Percentiles rank a stretch among this genome's conserved stretches.
Conservation (phyloP, 2,329 filamentous ascomycete genomes). For the Leptographium wingfieldii region DNA sequence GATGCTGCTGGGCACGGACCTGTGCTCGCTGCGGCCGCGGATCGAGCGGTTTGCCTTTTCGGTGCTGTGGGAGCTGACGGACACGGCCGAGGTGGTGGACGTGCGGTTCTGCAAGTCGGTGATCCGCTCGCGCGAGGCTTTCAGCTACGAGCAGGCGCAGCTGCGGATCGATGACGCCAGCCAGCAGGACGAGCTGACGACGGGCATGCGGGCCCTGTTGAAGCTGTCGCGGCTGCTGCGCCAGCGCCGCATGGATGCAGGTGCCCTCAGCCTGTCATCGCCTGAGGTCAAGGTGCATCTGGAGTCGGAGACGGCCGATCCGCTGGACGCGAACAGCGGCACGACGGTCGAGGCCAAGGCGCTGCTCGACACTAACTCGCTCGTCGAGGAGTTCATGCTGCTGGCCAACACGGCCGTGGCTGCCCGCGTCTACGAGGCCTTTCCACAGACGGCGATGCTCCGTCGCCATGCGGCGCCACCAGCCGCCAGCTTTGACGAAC, state of each 20-base stretch:
- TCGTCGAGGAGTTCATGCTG: constrained; percentile 99
- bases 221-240: constrained; percentile 85
- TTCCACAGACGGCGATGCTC: constrained; percentile 89
- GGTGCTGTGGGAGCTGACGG: constrained; percentile 73
- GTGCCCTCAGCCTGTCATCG: constrained; percentile 89
- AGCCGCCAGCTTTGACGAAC: constrained; percentile 92
- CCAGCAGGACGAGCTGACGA: constrained; percentile 78
- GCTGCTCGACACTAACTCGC: constrained; percentile 86
- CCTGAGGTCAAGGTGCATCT: constrained; percentile 94
- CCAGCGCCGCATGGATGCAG: constrained; percentile 92
- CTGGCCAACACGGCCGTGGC: constrained; percentile 95
- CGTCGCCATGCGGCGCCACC: constrained; percentile 86
- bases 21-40: constrained; percentile 93
- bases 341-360: constrained; percentile 73
- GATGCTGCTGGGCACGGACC: constrained; percentile 85
- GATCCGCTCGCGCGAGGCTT: constrained; percentile 90
- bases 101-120: constrained; percentile 95
- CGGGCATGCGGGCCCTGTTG: constrained; percentile 77
- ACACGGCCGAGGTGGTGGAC: constrained; percentile 68
- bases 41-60: constrained; percentile 91
- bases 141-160: constrained; percentile 95
- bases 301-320: constrained; percentile 41
- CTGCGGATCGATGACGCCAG: constrained; percentile 81
- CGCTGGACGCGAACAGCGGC: constrained; percentile 20
- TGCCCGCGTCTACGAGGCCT: constrained; percentile 76